Evolutionary conservation across 2,329 filamentous ascomycete genomes (phyloP), one percentile per base, ranked within the genome.

Genomic region (Trichocomaceae sp.): DNA sequence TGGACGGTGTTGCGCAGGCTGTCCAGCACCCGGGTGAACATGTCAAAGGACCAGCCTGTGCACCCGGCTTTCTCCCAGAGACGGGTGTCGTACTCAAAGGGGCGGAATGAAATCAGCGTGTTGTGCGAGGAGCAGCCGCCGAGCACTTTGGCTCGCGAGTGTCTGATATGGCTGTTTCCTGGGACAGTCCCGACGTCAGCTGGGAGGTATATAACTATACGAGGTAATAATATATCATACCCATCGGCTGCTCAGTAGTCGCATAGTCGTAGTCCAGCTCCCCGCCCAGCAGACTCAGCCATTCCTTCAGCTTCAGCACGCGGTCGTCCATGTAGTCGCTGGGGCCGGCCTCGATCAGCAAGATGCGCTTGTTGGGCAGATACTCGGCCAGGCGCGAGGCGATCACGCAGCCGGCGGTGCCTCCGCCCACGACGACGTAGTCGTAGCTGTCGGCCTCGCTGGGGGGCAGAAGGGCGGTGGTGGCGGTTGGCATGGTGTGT

Each of bases 51-150:
- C 90, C 90, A 96, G 64, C 90, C 90, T 68, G 82, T 83, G 75
- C 87, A 90, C 58, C 90, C 90, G 66, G 88, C 78, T 31, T 81
- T 82, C 65, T 91, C 85, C 90, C 90, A 96, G 63, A 88, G 81
- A 67, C 88, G 81, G 75, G 88, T 83, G 72, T 96, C 90, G 71
- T 95, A 91, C 71, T 90, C 84, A 68, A 95, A 95, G 7, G 90
- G 89, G 23, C 90, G 83, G 82, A 95, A 95, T 17, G 88, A 93
- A 72, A 96, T 95, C 64, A 95, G 79, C 19, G 90, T 95, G 75
- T 96, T 96, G 80, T 95, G 90, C 57, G 87, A 92, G 45, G 90
- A 95, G 79, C 90, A 96, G 62, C 90, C 90, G 62, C 90, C 90
- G 29, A 96, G 81, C 39, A 96, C 90, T 78, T 95, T 95, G 60